Evolutionary conservation across 2,329 filamentous ascomycete species (phyloP), one percentile per base, ranked within the genome.

Genomic region (Colletotrichum horii): DNA sequence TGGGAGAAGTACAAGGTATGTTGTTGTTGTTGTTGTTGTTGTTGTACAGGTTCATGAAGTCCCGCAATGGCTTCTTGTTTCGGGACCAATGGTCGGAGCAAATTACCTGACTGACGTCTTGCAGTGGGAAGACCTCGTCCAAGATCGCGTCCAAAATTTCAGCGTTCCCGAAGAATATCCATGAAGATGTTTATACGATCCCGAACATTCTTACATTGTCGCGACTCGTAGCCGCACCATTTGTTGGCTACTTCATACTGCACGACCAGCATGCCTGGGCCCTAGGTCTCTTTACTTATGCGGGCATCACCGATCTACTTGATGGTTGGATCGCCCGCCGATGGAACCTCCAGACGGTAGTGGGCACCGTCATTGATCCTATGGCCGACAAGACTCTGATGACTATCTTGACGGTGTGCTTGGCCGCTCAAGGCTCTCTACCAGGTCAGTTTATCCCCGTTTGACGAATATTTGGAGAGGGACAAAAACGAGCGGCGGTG

Each of bases 311-410:
- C 1, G 97, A 99, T 82, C 88, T 98, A 8, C 90, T 98, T 4
- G 97, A 99, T 83, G 97, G 97, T 73, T 98, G 94, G 90, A 97
- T 99, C 80, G 97, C 97, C 30, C 92, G 97, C 55, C 91, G 90
- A 76, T 98, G 94, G 92, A 94, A 96, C 66, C 90, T 95, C 73
- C 94, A 97, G 84, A 98, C 97, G 1, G 96, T 99, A 2, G 95
- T 98, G 12, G 97, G 97, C 70, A 97, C 95, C 70, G 92, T 99
- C 34, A 95, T 99, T 77, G 96, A 98, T 81, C 97, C 97, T 8
- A 97, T 98, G 94, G 97, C 97, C 4, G 97, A 99, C 85, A 99
- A 99, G 87, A 91, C 92, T 11, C 90, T 99, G 78, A 98, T 99
- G 97, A 98, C 96, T 1, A 92, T 98, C 74, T 85, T 98, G 80